phyloP scores from a whole-genome alignment of 352 stramenopile species.

The Phytophthora idaei region DNA sequence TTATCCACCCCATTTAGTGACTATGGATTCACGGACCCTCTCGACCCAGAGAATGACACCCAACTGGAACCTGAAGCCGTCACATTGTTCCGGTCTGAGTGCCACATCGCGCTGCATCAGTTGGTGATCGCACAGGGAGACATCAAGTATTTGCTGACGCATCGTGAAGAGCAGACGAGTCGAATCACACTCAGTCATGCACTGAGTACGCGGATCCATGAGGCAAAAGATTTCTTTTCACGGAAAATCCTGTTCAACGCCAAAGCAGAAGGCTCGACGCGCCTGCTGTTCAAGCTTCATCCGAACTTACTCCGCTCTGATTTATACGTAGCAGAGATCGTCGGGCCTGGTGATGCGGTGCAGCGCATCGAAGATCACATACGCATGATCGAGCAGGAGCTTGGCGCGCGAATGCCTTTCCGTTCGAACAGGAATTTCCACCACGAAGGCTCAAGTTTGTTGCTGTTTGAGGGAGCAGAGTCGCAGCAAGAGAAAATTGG shows the following conservation, averaged over 20 bases:
- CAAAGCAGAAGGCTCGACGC: constrained; percentile 39
- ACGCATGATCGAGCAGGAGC: constrained; percentile 65
- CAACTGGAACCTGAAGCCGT: constrained; percentile 48
- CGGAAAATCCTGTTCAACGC: constrained; percentile 68
- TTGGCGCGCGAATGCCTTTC: constrained; percentile 53
- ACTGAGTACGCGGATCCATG: constrained; percentile 62
- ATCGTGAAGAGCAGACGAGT: constrained; percentile 58
- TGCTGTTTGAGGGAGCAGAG: constrained; percentile 78
- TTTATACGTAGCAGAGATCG: constrained; percentile 75
- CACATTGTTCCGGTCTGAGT: constrained; percentile 62
- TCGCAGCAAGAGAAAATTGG: constrained; percentile 67
- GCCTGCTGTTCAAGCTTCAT: constrained; percentile 49
- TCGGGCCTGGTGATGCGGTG: constrained; percentile 61
- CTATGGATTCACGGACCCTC: constrained; percentile 66
- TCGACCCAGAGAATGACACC: constrained; percentile 72
- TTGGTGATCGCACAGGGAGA: constrained; percentile 67
- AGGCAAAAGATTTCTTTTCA: constrained; percentile 66
- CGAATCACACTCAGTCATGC: constrained; percentile 77
- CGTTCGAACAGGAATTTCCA: constrained; percentile 58
- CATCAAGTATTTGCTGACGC: constrained; percentile 57
- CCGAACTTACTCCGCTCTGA: constrained; percentile 70
- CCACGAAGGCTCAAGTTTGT: constrained; percentile 60
- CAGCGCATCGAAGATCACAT: constrained; percentile 71
- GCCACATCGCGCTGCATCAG: constrained; percentile 68
- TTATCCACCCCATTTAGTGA: constrained; percentile 46